A percentile compares a stretch with the other conserved stretches of the same genome.
Conservation (phyloP, 202 grass and related monocot species). For the Brachypodium distachyon region DNA sequence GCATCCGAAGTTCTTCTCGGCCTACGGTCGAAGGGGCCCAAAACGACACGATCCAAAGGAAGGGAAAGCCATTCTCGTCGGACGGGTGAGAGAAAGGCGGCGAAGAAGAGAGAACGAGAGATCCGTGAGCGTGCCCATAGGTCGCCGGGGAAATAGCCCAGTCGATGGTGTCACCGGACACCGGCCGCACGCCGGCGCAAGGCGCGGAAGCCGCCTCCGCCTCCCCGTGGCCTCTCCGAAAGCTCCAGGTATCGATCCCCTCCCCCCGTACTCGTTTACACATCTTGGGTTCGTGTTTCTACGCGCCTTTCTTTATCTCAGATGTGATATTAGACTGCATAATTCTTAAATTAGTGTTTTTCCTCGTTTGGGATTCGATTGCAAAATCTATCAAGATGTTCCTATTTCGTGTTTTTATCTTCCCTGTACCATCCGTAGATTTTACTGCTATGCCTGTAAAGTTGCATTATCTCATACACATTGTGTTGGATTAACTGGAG, state of each 20-base stretch:
- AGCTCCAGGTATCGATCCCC: conserved; percentile 46
- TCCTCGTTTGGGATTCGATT: background rate
- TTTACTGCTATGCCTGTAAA: background rate
- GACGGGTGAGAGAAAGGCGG: background rate
- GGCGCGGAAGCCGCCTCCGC: conserved; percentile 20
- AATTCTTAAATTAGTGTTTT: background rate
- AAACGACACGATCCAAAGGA: background rate
- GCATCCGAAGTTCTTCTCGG: background rate
- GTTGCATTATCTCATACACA: background rate
- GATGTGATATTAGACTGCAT: background rate
- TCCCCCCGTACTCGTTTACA: background rate
- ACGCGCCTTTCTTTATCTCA: background rate
- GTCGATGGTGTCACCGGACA: conserved; percentile 36
- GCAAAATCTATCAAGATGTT: background rate
- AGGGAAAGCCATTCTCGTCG: background rate
- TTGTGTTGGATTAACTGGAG: conserved; percentile 1
- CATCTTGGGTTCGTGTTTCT: background rate
- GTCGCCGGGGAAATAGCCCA: conserved; percentile 14
- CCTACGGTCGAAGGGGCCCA: background rate
- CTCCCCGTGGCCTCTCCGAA: conserved; percentile 56
- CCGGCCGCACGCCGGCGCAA: conserved; percentile 32
- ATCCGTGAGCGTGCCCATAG: background rate
- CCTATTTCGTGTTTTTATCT: background rate
- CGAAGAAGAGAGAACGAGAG: conserved; percentile 4
- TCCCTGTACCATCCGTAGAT: background rate